Conservation (phyloP, 2,329 filamentous ascomycete genomes). For the Lachnellula suecica region DNA sequence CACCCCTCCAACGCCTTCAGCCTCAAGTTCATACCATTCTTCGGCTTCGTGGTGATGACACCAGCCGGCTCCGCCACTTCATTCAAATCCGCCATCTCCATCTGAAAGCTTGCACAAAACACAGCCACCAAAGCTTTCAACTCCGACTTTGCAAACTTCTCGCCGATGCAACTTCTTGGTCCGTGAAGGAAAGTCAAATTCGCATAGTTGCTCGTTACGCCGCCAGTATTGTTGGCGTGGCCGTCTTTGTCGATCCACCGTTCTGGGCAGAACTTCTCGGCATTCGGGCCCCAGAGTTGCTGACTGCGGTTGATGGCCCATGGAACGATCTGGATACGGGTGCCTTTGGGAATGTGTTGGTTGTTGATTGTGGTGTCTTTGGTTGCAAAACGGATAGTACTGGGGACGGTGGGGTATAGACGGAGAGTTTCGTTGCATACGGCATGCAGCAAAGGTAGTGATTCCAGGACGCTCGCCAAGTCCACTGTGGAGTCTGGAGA, state of each 20-base stretch:
- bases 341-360: slow-evolving; percentile 67
- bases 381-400: slow-evolving; percentile 66
- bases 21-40: slow-evolving; percentile 26
- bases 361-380: slow-evolving; percentile 65
- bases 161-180: slow-evolving; percentile 80
- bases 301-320: slow-evolving; percentile 69
- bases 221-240: slow-evolving; percentile 50
- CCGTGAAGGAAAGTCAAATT: slow-evolving; percentile 84
- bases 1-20: slow-evolving; percentile 22
- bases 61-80: slow-evolving; percentile 20
- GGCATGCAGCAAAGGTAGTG: slow-evolving; percentile 76
- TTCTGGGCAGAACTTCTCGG: slow-evolving; percentile 74
- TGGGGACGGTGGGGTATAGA: slow-evolving; percentile 67
- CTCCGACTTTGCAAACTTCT: slow-evolving; percentile 77
- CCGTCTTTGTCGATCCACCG: slow-evolving; percentile 57
- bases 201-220: slow-evolving; percentile 72
- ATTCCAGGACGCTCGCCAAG: slow-evolving; percentile 59
- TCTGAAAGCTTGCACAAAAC: slow-evolving; percentile 20
- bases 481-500: slow-evolving; percentile 41
- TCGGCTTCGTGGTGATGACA: slow-evolving; percentile 28
- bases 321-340: slow-evolving; percentile 62
- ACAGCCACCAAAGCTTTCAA: slow-evolving; percentile 71
- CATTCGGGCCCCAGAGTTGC: slow-evolving; percentile 75
- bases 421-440: slow-evolving; percentile 78
- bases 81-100: slow-evolving; percentile 20